Evolutionary conservation across 2,329 filamentous ascomycete genomes (phyloP), one percentile per base, ranked within the genome.

Genomic region (Davidsoniella virescens): DNA sequence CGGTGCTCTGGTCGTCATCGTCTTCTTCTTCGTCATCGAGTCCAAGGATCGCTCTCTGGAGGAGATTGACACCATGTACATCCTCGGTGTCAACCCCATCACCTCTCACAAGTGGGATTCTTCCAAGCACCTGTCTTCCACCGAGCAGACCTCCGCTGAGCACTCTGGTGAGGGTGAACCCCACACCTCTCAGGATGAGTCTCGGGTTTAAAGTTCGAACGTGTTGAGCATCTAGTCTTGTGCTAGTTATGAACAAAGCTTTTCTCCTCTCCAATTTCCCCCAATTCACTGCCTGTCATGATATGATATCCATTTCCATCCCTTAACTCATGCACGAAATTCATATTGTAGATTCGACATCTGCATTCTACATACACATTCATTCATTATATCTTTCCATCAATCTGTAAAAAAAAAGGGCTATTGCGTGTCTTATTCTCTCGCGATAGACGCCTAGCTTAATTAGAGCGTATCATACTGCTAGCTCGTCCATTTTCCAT

Each of bases 41-140:
- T 80, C 74, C 54, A 80, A 82, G 63, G 80, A 80, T 58, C 73
- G 81, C 29, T 78, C 75, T 1, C 71, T 87, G 16, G 83, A 87
- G 65, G 82, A 87, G 63, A 80, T 87, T 51, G 83, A 87, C 63
- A 79, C 75, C 52, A 86, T 86, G 82, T 88, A 88, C 60, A 67
- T 72, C 16, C 58, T 66, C 38, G 62, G 61, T 40, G 69, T 75
- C 56, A 71, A 70, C 57, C 70, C 72, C 18, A 70, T 70, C 58
- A 67, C 63, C 48, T 71, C 69, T 8, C 54, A 56, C 46, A 62
- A 60, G 26, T 66, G 65, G 65, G 59, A 64, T 39, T 53, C 51
- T n/a, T 49, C 51, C 47, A 50, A 53, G 47, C 51, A 53, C 38
- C 29, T 53, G 18, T 50, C 44, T 17, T 51, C 51, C 10, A 45